Conservation (phyloP, 306 rosid genomes). For the Mucuna pruriens region DNA sequence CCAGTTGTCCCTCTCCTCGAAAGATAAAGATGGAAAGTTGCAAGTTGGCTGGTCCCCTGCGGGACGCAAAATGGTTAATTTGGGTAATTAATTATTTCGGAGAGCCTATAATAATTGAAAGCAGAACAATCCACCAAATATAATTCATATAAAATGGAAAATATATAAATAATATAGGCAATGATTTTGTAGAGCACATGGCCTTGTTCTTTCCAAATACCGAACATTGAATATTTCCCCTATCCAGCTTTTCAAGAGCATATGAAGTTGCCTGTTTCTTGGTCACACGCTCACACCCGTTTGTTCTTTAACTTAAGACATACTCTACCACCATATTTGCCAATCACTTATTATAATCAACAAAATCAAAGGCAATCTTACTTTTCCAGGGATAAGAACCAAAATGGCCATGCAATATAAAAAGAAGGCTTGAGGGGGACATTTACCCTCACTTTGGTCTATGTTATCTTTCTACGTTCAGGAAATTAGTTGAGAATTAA, state of each 20-base stretch:
- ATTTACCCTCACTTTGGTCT: constrained; percentile 16
- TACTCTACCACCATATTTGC: constrained; percentile 25
- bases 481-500: too few relatives aligned
- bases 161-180: not conserved
- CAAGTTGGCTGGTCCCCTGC: not conserved
- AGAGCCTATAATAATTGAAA: not conserved
- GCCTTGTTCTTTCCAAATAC: not conserved
- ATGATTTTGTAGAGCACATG: constrained; percentile 34
- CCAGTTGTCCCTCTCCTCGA: not conserved
- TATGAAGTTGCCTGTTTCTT: constrained; percentile 18
- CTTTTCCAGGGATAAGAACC: constrained; percentile 19
- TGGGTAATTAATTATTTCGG: not conserved
- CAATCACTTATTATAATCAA: constrained; percentile 17
- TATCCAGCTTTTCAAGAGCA: not conserved
- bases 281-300: not conserved
- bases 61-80: not conserved
- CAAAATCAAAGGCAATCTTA: constrained; percentile 34
- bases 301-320: not conserved
- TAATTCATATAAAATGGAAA: not conserved
- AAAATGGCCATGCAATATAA: not conserved
- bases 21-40: not conserved
- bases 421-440: not conserved
- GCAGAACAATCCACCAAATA: not conserved
- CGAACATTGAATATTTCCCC: not conserved
- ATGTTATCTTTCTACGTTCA: not conserved